phyloP scores from a whole-genome alignment of 23 red algal genomes.

The Gracilariopsis chorda region DNA sequence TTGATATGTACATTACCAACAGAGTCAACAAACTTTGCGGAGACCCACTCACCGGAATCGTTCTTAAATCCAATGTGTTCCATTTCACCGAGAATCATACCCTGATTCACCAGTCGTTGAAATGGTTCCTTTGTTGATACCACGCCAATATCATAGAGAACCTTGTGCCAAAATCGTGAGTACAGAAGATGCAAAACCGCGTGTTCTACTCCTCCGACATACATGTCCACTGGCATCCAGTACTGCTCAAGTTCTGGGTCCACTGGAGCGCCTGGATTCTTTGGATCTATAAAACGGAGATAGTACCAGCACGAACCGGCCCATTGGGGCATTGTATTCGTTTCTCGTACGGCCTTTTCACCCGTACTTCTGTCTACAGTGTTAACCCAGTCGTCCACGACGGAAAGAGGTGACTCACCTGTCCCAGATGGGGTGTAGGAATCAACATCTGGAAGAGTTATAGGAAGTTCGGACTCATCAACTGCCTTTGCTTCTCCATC shows the following conservation, averaged over 20 bases:
- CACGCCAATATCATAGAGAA: slow-evolving; percentile 98
- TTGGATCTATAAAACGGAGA: slow-evolving; percentile 93
- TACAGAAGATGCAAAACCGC: slow-evolving; percentile 98
- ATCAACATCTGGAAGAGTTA: slow-evolving; percentile 75
- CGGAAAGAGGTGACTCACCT: slow-evolving; percentile 90
- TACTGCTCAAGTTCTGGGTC: slow-evolving; percentile 86
- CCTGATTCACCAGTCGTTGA: slow-evolving; percentile 98
- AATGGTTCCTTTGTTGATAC: slow-evolving; percentile 97
- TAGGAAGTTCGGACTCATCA: slow-evolving; percentile 74
- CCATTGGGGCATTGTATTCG: slow-evolving; percentile 99
- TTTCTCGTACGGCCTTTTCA: slow-evolving; percentile 67
- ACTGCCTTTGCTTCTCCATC: slow-evolving; percentile 71
- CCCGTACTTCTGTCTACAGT: slow-evolving; percentile 38
- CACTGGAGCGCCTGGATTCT: slow-evolving; percentile 70
- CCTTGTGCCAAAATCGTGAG: slow-evolving; percentile 99
- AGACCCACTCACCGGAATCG: slow-evolving; percentile 29
- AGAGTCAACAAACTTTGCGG: slow-evolving; percentile 75
- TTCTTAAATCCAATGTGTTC: slow-evolving; percentile 76
- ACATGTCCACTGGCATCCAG: slow-evolving; percentile 99
- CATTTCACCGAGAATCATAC: slow-evolving; percentile 96
- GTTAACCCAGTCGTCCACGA: slow-evolving; percentile 78
- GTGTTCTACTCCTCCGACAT: slow-evolving; percentile 98
- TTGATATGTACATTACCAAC: slow-evolving; percentile 23
- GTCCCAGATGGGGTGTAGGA: slow-evolving; percentile 75
- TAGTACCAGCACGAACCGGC: slow-evolving; percentile 99